Base-by-base conservation (phyloP, 2,329 filamentous ascomycete genomes). In the Chlorencoelia australis region DNA sequence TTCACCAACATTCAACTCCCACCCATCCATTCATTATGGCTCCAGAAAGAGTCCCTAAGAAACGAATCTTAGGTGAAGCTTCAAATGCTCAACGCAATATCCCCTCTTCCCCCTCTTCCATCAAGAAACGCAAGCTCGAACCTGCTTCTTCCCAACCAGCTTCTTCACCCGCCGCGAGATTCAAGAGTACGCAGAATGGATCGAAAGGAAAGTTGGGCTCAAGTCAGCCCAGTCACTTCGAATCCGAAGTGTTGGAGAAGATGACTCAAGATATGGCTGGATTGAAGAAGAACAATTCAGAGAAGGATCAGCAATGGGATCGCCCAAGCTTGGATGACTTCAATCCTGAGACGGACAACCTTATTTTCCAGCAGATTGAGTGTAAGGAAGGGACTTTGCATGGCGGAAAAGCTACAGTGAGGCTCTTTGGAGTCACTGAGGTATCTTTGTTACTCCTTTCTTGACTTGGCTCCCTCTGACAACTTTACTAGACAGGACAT, bases 291-390 rank as follows among this genome's bases (percentile, higher is more conserved):
- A 84, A 73, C 60, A 96, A 93, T 60, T 71, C 83, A 2, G 91
- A 98, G 57, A 93, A 80, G 59, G 89, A 96, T 58, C 91, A 98
- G 60, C 73, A 85, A 56, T 98, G 91, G 93, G 79, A 81, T 30
- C 66, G 80, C 35, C 80, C 79, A 11, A 59, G 61, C 19, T 57
- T 85, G 19, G 65, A 65, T 15, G 65, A 69, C 48, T 82, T 82
- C 53, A 65, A 80, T 41, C 69, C 79, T 7, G 57, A 71, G 35
- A 75, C 63, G 22, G 76, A 91, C 46, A 79, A 65, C 46, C 67
- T 98, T n/a, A 77, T 73, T 46, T 96, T 98, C 55, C 91, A 98
- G 63, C 82, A 93, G 54, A 98, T 98, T 49, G 93, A 98, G 54
- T 82, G 78, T 1, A 88, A 96, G 56, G 89, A 98, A 58, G 89